phyloP scores from a whole-genome alignment of 768 basidiomycete genomes.

The Lactifluus rugatus region DNA sequence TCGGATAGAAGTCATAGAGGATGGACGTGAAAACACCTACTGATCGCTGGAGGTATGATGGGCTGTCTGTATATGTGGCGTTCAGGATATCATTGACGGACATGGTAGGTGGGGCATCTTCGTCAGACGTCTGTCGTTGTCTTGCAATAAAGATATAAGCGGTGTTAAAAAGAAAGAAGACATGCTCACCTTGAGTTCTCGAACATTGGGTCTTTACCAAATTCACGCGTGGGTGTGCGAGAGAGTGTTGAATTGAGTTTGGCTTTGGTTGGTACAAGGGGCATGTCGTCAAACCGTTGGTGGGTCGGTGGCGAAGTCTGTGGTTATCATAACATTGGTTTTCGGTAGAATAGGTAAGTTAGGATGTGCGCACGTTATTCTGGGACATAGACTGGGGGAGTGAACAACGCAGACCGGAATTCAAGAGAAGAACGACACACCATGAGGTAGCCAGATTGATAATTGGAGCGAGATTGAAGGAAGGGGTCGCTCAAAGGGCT shows the following conservation, averaged over 20 bases:
- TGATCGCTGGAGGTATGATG: constrained; percentile 35
- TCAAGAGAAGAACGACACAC: constrained; percentile 31
- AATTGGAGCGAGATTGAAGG: constrained; percentile 63
- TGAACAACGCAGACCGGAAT: not conserved
- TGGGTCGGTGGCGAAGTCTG: constrained; percentile 39
- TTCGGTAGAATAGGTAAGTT: not conserved
- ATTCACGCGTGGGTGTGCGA: constrained; percentile 55
- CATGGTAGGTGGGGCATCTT: constrained; percentile 69
- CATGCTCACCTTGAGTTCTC: constrained; percentile 52
- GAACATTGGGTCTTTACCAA: constrained; percentile 82
- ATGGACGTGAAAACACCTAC: constrained; percentile 27
- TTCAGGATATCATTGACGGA: constrained; percentile 71
- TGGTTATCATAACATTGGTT: not conserved
- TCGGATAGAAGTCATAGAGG: not conserved
- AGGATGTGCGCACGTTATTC: constrained; percentile 35
- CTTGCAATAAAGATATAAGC: not conserved
- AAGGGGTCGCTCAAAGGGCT: constrained; percentile 57
- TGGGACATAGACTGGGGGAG: constrained; percentile 48
- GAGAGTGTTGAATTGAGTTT: constrained; percentile 65
- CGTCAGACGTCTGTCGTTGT: constrained; percentile 23
- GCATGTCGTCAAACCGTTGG: constrained; percentile 62
- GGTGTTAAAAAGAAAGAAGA: constrained; percentile 4
- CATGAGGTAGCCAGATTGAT: constrained; percentile 76
- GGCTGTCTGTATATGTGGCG: constrained; percentile 38
- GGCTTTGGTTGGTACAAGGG: constrained; percentile 70